A percentile compares a stretch with the other conserved stretches of the same genome.
Conservation (phyloP, 352 stramenopile genomes). For the Phytophthora agathidicida region DNA sequence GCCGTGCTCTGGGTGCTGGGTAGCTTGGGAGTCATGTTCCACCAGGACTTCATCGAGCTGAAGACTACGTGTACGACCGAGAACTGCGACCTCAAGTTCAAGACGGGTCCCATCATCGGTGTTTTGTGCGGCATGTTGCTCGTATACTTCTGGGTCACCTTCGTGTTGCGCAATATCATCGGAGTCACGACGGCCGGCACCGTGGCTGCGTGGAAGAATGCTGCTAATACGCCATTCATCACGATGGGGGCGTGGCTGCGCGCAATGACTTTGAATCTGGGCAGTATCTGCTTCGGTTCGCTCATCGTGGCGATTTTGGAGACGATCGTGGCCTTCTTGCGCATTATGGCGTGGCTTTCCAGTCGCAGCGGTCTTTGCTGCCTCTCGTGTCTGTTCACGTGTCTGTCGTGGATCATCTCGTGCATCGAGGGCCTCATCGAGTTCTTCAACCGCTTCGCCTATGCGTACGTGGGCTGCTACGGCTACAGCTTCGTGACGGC, state of each 20-base stretch:
- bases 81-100: conserved; percentile 55
- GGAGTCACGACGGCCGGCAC: conserved; percentile 89
- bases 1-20: conserved; percentile 85
- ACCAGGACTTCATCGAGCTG: conserved; percentile 73
- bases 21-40: conserved; percentile 83
- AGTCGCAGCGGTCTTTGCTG: conserved; percentile 78
- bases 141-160: conserved; percentile 93
- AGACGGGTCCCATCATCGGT: conserved; percentile 56
- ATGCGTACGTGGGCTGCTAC: conserved; percentile 88
- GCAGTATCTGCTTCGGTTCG: conserved; percentile 93
- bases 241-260: conserved; percentile 79
- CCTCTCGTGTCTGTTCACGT: conserved; percentile 67
- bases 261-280: conserved; percentile 89
- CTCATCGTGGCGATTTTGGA: conserved; percentile 93
- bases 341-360: conserved; percentile 66
- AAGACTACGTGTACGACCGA: conserved; percentile 50
- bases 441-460: conserved; percentile 92
- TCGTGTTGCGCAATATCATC: conserved; percentile 90
- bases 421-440: conserved; percentile 87
- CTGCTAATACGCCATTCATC: conserved; percentile 73
- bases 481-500: conserved; percentile 85
- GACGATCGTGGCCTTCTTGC: conserved; percentile 70
- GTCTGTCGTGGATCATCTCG: conserved; percentile 75
- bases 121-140: conserved; percentile 90
- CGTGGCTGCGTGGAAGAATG: conserved; percentile 91